A percentile compares a stretch with the other conserved stretches of the same genome.
These are phyloP conservation scores for Botryotinia globosa DNA, from an alignment of 2,329 filamentous ascomycete species.

Conservation along the genomic window DNA sequence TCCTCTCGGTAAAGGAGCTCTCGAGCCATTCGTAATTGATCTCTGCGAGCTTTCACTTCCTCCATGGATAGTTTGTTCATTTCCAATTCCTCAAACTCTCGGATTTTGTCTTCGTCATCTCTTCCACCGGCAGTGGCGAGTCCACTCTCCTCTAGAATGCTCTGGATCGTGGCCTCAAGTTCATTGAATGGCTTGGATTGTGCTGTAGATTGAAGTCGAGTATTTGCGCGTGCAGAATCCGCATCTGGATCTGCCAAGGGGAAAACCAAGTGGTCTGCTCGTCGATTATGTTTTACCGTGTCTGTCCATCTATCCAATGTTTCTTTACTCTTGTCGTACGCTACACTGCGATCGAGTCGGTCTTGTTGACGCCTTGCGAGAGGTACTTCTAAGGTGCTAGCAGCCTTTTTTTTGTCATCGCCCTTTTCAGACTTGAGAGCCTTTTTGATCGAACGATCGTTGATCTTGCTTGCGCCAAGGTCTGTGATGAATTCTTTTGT, in stretches of 20 bases:
- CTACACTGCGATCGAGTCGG: conserved; percentile 73
- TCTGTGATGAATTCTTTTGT: conserved; percentile 61
- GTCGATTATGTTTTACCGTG: conserved; percentile 89
- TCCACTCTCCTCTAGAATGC: conserved; percentile 87
- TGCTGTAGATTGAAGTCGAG: conserved; percentile 63
- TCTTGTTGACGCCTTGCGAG: conserved; percentile 85
- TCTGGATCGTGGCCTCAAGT: conserved; percentile 80
- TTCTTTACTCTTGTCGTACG: conserved; percentile 88
- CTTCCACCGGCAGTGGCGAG: conserved; percentile 59
- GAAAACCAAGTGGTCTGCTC: conserved; percentile 86
- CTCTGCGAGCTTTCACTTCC: conserved; percentile 68
- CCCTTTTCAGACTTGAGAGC: conserved; percentile 71
- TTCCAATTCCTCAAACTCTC: conserved; percentile 66
- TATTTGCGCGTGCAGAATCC: conserved; percentile 56
- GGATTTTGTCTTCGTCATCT: conserved; percentile 60
- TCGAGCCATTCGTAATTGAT: conserved; percentile 73
- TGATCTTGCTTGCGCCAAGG: conserved; percentile 66
- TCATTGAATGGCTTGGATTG: conserved; percentile 69
- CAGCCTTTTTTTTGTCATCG: conserved; percentile 49
- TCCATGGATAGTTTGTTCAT: conserved; percentile 70
- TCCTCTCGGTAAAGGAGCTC: conserved; percentile 88
- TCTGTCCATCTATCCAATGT: conserved; percentile 89
- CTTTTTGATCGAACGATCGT: conserved; percentile 73
- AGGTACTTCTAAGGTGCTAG: conserved; percentile 70
- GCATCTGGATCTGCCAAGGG: conserved; percentile 72